Conservation (phyloP, 441 rosid genomes). For the Arabidopsis hybrid region DNA sequence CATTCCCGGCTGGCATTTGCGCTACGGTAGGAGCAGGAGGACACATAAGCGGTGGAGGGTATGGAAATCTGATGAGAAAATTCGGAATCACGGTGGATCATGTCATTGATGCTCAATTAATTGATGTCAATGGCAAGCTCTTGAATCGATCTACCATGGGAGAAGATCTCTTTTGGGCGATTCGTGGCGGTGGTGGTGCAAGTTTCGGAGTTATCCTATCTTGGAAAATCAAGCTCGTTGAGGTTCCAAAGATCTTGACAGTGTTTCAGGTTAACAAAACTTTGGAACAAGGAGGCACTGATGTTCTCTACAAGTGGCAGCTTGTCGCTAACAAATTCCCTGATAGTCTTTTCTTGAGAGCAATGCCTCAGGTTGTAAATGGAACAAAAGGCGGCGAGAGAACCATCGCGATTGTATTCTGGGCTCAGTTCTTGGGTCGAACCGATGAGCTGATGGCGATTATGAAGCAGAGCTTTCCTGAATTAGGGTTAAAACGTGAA, state of each 20-base stretch:
- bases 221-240: constrained; percentile 67
- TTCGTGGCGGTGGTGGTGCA: constrained; percentile 66
- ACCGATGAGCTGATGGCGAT: constrained; percentile 35
- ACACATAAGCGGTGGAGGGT: constrained; percentile 48
- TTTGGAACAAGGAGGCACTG: constrained; percentile 57
- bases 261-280: constrained; percentile 63
- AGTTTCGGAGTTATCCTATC: constrained; percentile 72
- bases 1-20: constrained; percentile 43
- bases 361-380: constrained; percentile 32
- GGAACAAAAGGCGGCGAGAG: constrained; percentile 41
- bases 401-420: constrained; percentile 47
- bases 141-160: constrained; percentile 64
- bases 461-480: constrained; percentile 58
- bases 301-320: constrained; percentile 63
- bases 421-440: constrained; percentile 61
- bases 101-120: constrained; percentile 34
- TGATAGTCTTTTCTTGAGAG: constrained; percentile 66
- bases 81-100: constrained; percentile 43
- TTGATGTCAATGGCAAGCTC: constrained; percentile 40
- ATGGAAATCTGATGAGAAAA: constrained; percentile 44
- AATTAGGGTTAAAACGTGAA: constrained; percentile 54
- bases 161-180: constrained; percentile 79
- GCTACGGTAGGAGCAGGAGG: constrained; percentile 46
- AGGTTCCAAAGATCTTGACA: constrained; percentile 60
- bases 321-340: constrained; percentile 62